These are phyloP conservation scores for Pharus latifolius DNA, from an alignment of 176 grass and related monocot species.

Conservation along the genomic window DNA sequence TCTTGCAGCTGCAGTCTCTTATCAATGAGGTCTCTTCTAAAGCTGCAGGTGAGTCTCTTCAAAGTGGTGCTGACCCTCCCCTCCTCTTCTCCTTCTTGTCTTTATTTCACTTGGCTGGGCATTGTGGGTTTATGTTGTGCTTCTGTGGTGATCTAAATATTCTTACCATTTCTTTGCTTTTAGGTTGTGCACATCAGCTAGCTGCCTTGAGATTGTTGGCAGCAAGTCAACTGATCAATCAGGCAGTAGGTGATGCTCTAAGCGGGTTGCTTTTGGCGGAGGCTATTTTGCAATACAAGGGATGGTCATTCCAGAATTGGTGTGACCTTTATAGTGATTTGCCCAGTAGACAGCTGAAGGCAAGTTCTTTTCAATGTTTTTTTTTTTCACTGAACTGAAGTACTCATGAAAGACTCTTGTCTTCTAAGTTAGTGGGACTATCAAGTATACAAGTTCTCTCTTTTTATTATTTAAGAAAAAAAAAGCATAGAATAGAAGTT, in stretches of 20 bases:
- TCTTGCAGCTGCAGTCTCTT: constrained; percentile 32
- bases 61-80: not conserved
- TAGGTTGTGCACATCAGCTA: constrained; percentile 46
- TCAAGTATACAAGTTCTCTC: too few species aligned
- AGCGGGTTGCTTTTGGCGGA: constrained; percentile 87
- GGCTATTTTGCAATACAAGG: constrained; percentile 69
- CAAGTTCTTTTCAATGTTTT: not conserved
- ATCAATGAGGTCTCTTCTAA: constrained; percentile 24
- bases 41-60: constrained; percentile 27
- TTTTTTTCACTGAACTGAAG: too few species aligned
- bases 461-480: too few species aligned
- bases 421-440: not conserved
- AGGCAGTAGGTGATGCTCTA: constrained; percentile 84
- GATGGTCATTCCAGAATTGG: constrained; percentile 86
- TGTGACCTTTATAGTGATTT: constrained; percentile 81
- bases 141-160: not conserved
- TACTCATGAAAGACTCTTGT: not conserved
- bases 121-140: not conserved
- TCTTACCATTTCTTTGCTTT: not conserved
- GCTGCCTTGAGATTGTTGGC: constrained; percentile 67
- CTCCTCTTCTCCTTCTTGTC: not conserved
- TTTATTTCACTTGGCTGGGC: not conserved
- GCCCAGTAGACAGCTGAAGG: constrained; percentile 86
- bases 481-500: too few species aligned
- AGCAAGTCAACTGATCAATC: constrained; percentile 75